Evolutionary conservation across 2,329 filamentous ascomycete genomes (phyloP).

Genomic region (Trichoderma guizhouense): DNA sequence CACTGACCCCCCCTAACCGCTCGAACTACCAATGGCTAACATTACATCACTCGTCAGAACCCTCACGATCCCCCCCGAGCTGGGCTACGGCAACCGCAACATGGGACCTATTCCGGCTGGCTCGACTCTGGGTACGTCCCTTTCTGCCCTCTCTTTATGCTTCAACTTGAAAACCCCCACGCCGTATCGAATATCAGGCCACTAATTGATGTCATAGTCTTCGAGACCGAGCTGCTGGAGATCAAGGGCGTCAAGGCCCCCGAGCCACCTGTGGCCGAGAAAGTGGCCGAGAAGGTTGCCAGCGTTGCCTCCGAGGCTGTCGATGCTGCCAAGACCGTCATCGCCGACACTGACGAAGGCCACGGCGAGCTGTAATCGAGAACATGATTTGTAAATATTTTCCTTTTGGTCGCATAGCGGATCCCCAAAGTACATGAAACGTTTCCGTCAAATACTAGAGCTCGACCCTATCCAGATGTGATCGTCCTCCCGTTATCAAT

Average conservation of each 20-base stretch:
- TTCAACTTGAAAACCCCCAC: conserved; percentile 11
- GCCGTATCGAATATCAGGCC: conserved; percentile 8
- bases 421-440: conserved; percentile 4
- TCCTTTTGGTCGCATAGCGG: conserved; percentile 15
- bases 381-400: conserved; percentile 17
- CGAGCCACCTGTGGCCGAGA: conserved; percentile 27
- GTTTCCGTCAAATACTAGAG: neutral
- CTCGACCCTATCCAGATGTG: neutral
- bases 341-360: conserved; percentile 56
- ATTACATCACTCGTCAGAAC: conserved; percentile 47
- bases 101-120: conserved; percentile 82
- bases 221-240: conserved; percentile 84
- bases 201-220: conserved; percentile 52
- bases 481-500: neutral
- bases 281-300: conserved; percentile 26
- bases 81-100: conserved; percentile 73
- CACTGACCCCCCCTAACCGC: neutral
- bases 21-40: neutral
- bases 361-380: conserved; percentile 56
- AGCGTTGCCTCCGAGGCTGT: conserved; percentile 24
- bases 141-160: conserved; percentile 24
- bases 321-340: conserved; percentile 45
- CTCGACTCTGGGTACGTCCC: conserved; percentile 65
- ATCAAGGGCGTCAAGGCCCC: conserved; percentile 65
- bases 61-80: conserved; percentile 82